These are phyloP conservation scores for Magnolia changhungtana DNA, from an alignment of 164 flowering plant species.

Conservation along the genomic window DNA sequence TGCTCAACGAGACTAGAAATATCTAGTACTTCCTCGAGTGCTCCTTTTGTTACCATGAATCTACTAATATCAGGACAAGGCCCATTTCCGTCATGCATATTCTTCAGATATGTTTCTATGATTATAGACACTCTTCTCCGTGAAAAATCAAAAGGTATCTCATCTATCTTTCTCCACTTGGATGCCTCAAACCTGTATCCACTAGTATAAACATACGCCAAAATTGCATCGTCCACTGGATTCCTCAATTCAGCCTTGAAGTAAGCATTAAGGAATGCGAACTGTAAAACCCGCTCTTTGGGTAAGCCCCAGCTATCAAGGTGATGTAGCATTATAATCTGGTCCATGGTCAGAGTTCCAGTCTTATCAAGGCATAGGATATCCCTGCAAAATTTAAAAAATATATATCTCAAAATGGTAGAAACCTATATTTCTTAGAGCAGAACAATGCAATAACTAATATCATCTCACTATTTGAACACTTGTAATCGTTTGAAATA, in stretches of 20 bases:
- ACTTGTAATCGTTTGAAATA: background rate
- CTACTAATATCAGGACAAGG: conserved; percentile 9
- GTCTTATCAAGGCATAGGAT: conserved; percentile 78
- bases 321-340: conserved; percentile 51
- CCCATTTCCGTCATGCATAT: conserved; percentile 7
- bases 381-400: conserved; percentile 44
- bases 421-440: background rate
- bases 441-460: background rate
- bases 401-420: background rate
- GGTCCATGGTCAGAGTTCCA: conserved; percentile 73
- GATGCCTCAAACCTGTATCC: conserved; percentile 67
- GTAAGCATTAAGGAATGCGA: conserved; percentile 72
- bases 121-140: conserved; percentile 62
- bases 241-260: conserved; percentile 67
- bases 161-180: conserved; percentile 65
- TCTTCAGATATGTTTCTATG: conserved; percentile 34
- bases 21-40: conserved; percentile 63
- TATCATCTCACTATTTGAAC: background rate
- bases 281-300: conserved; percentile 51
- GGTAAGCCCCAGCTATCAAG: conserved; percentile 53
- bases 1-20: conserved; percentile 49
- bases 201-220: conserved; percentile 61
- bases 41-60: conserved; percentile 63
- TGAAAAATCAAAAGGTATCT: conserved; percentile 71
- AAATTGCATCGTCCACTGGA: conserved; percentile 73